Evolutionary conservation across 371 early-diverging fungal species (phyloP).

Genomic region (Syncephalastrum racemosum): DNA sequence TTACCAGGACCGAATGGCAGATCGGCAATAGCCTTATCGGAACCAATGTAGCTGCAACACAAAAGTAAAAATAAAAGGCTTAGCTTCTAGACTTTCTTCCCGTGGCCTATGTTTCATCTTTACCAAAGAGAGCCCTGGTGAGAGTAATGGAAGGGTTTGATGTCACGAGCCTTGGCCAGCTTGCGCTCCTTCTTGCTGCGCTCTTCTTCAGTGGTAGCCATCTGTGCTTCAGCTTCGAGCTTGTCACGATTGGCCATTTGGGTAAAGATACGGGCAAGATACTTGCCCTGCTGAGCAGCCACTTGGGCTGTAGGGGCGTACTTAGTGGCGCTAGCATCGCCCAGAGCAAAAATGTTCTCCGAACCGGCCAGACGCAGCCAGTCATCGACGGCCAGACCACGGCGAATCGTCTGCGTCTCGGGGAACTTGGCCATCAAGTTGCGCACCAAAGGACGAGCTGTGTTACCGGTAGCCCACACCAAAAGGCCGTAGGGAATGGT

Average conservation of each 20-base stretch:
- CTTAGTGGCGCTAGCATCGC: slow-evolving; percentile 86
- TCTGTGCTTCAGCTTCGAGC: slow-evolving; percentile 33
- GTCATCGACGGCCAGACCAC: slow-evolving; percentile 86
- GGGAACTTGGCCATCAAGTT: slow-evolving; percentile 73
- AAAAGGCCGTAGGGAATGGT: slow-evolving; percentile 85
- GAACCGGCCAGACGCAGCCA: slow-evolving; percentile 77
- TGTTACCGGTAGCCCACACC: slow-evolving; percentile 96
- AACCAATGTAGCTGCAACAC: slow-evolving; percentile 72
- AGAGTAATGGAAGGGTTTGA: slow-evolving; percentile 78
- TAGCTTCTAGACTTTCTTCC: neutral
- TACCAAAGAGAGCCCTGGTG: slow-evolving; percentile 86
- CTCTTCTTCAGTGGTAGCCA: slow-evolving; percentile 31
- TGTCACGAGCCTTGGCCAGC: slow-evolving; percentile 36
- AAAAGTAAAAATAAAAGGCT: neutral
- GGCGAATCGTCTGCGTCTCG: slow-evolving; percentile 71
- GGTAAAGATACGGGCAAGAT: slow-evolving; percentile 75
- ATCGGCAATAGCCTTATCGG: slow-evolving; percentile 90
- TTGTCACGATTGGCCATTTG: slow-evolving; percentile 50
- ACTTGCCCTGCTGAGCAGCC: slow-evolving; percentile 87
- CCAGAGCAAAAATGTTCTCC: slow-evolving; percentile 78
- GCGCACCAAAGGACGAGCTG: slow-evolving; percentile 76
- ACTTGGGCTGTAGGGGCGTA: slow-evolving; percentile 94
- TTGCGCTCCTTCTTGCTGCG: slow-evolving; percentile 38
- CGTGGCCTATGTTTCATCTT: slow-evolving; percentile 11
- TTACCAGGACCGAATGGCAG: slow-evolving; percentile 76